Percentiles rank a stretch among this genome's conserved stretches.
These are phyloP conservation scores for Eucalyptus decipiens DNA, from an alignment of 345 rosid species.

Conservation along the genomic window DNA sequence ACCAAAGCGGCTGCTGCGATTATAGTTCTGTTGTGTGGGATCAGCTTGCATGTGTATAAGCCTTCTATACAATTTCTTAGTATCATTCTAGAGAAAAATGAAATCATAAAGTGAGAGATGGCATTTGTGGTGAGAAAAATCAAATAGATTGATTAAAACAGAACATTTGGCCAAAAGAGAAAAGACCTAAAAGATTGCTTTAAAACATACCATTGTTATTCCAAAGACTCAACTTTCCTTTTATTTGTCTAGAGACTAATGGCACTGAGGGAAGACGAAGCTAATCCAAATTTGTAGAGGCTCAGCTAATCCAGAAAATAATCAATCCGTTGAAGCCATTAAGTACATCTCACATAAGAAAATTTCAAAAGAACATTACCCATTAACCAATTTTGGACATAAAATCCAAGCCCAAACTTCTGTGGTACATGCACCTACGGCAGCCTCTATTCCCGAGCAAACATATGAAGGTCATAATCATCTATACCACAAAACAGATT, in stretches of 20 bases:
- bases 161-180: not conserved
- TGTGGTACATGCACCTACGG: not conserved
- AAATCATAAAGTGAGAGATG: not conserved
- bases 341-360: not conserved
- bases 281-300: not conserved
- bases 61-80: slow-evolving; percentile 40
- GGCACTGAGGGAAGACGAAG: not conserved
- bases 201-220: not conserved
- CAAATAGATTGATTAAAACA: not conserved
- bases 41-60: slow-evolving; percentile 36
- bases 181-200: not conserved
- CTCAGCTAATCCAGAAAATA: not conserved
- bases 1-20: slow-evolving; percentile 12
- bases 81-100: slow-evolving; percentile 27
- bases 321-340: not conserved
- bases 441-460: not conserved
- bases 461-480: not conserved
- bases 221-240: not conserved
- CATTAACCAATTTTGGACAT: not conserved
- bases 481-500: not conserved
- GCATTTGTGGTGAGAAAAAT: not conserved
- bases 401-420: not conserved
- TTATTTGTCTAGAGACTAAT: not conserved
- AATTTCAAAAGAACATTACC: not conserved
- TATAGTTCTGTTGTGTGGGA: slow-evolving; percentile 14